Conservation (phyloP, 176 grass and related monocot genomes). For the Bothriochloa decipiens region DNA sequence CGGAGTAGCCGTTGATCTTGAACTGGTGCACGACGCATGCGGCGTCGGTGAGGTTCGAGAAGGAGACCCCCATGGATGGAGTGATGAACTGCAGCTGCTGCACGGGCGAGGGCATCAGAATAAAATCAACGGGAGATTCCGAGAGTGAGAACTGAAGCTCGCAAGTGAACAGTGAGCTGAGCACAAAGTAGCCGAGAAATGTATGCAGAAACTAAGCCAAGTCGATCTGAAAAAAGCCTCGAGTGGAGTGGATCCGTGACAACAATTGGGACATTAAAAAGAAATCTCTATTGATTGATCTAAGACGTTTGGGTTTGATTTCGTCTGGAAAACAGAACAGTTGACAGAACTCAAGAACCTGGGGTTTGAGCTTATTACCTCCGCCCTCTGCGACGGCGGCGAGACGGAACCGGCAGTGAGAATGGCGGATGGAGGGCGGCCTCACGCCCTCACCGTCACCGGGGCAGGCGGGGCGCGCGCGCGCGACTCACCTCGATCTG, state of each 20-base stretch:
- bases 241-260: neutral
- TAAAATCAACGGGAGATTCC: neutral
- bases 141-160: neutral
- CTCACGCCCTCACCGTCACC: neutral
- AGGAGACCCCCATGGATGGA: neutral
- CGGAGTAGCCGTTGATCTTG: constrained; percentile 40
- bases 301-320: neutral
- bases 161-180: neutral
- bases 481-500: neutral
- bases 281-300: neutral
- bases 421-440: neutral
- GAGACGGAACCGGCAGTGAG: neutral
- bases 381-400: neutral
- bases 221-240: neutral
- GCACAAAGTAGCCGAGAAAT: neutral
- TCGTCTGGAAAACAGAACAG: neutral
- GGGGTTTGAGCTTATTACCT: neutral
- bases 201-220: neutral
- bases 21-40: constrained; percentile 26
- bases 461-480: neutral
- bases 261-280: neutral
- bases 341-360: neutral
- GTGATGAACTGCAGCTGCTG: neutral
- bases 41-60: constrained; percentile 31
- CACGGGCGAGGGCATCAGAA: neutral